These are phyloP conservation scores for Exophiala lecanii-corni DNA, from an alignment of 2,329 filamentous ascomycete species.

Conservation along the genomic window DNA sequence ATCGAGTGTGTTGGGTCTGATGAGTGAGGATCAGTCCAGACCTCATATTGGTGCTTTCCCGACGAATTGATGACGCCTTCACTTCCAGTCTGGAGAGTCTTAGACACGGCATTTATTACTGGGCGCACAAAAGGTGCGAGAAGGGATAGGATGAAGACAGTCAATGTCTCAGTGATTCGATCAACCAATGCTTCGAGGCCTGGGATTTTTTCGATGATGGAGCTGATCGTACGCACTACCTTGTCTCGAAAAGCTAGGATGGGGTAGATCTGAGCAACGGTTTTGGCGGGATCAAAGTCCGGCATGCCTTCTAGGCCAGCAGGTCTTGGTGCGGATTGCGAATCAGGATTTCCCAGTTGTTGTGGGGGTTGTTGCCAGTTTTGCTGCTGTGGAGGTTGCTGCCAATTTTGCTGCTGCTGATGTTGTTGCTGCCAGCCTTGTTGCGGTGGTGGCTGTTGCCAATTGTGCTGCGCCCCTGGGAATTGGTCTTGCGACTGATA, in stretches of 20 bases:
- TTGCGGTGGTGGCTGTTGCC: slow-evolving; percentile 12
- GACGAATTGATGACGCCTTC: slow-evolving; percentile 64
- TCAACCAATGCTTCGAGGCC: slow-evolving; percentile 85
- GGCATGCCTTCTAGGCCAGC: slow-evolving; percentile 68
- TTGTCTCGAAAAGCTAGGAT: slow-evolving; percentile 92
- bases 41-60: slow-evolving; percentile 70
- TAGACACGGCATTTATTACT: slow-evolving; percentile 81
- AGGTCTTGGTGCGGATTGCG: slow-evolving; percentile 32
- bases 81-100: slow-evolving; percentile 79
- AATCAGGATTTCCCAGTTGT: background rate
- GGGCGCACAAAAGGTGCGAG: slow-evolving; percentile 88
- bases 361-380: slow-evolving; percentile 4
- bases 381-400: slow-evolving; percentile 14
- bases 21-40: slow-evolving; percentile 71
- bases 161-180: slow-evolving; percentile 87
- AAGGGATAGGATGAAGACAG: slow-evolving; percentile 84
- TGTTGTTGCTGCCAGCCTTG: slow-evolving; percentile 12
- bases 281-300: slow-evolving; percentile 73
- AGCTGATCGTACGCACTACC: slow-evolving; percentile 80
- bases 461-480: slow-evolving; percentile 8
- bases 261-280: slow-evolving; percentile 80
- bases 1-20: slow-evolving; percentile 78
- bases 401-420: slow-evolving; percentile 10
- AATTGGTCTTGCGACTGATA: slow-evolving; percentile 13
- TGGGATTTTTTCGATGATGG: slow-evolving; percentile 84